A percentile compares a stretch with the other conserved stretches of the same genome.
phyloP scores from a whole-genome alignment of 2,329 filamentous ascomycete genomes.

The Pseudogymnoascus sp. region DNA sequence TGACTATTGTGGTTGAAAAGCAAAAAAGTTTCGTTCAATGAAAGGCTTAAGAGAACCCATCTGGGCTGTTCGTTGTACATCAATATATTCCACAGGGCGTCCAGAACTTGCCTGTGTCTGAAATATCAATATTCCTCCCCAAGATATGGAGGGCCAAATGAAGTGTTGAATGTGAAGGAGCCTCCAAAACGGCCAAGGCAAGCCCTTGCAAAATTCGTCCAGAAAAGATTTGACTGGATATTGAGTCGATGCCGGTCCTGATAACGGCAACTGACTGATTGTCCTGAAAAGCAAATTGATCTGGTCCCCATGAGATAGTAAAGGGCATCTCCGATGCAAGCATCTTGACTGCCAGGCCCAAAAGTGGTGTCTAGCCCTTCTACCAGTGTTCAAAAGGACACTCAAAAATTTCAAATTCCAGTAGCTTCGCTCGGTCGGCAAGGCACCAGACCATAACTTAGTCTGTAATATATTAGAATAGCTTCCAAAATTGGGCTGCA shows the following conservation, averaged over 20 bases:
- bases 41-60: neutral
- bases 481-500: neutral
- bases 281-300: neutral
- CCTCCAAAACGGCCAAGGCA: neutral
- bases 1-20: conserved; percentile 6
- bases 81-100: neutral
- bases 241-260: neutral
- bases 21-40: neutral
- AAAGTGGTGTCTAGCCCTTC: neutral
- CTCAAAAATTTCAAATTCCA: neutral
- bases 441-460: neutral
- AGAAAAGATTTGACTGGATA: neutral
- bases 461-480: neutral
- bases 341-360: neutral
- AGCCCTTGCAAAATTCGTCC: neutral
- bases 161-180: neutral
- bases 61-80: neutral
- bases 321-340: neutral
- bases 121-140: neutral
- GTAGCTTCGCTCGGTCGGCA: neutral
- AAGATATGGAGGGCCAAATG: neutral
- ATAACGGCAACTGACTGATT: neutral
- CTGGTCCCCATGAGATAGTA: neutral
- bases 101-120: neutral
- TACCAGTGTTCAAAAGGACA: neutral